Evolutionary conservation across 768 basidiomycete genomes (phyloP).

Genomic region (Megacollybia marginata): DNA sequence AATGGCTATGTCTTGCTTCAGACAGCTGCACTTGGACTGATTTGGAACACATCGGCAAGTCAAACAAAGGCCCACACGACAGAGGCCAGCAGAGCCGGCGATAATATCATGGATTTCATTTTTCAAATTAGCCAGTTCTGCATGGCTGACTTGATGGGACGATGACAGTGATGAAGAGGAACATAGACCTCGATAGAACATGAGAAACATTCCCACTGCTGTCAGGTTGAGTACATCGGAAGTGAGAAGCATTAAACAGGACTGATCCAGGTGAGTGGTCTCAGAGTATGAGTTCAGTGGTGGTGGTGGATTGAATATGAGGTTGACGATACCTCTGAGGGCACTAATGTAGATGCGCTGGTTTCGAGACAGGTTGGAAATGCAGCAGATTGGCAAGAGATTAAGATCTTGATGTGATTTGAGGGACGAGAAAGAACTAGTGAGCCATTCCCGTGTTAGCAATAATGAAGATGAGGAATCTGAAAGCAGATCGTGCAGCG

Average conservation of each 20-base stretch:
- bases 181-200: constrained; percentile 73
- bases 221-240: constrained; percentile 70
- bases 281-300: constrained; percentile 50
- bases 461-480: constrained; percentile 29
- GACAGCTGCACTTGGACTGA: constrained; percentile 41
- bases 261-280: constrained; percentile 73
- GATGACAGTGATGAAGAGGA: constrained; percentile 36
- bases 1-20: constrained; percentile 61
- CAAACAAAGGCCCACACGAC: constrained; percentile 58
- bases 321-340: constrained; percentile 54
- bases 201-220: constrained; percentile 71
- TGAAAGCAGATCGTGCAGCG: not conserved
- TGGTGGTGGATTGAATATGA: constrained; percentile 52
- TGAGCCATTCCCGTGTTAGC: constrained; percentile 61
- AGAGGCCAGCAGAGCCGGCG: constrained; percentile 31
- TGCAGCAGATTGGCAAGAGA: constrained; percentile 35
- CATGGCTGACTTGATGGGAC: constrained; percentile 26
- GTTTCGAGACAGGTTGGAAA: constrained; percentile 38
- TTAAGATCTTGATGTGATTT: constrained; percentile 6
- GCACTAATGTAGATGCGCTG: constrained; percentile 49
- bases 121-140: constrained; percentile 55
- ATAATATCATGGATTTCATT: constrained; percentile 66
- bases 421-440: constrained; percentile 9
- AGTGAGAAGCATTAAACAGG: constrained; percentile 57
- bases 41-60: constrained; percentile 16